Evolutionary conservation across 495 filamentous ascomycete genomes (phyloP).

Genomic region (Aspergillus nidulans): DNA sequence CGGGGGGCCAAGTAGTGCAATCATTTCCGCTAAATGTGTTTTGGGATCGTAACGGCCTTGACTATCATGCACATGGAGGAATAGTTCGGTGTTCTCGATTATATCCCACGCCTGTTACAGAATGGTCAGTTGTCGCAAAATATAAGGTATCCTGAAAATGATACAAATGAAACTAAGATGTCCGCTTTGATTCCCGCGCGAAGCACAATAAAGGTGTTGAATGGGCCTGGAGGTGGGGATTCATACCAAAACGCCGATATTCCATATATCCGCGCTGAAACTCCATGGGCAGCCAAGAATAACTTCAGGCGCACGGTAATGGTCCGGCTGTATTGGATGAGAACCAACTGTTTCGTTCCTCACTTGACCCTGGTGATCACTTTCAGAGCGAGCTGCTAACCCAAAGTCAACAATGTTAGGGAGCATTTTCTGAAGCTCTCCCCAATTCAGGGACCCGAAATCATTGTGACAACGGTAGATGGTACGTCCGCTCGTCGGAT

Average conservation of each 20-base stretch:
- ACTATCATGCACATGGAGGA: slow-evolving; percentile 23
- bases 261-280: slow-evolving; percentile 37
- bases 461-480: slow-evolving; percentile 31
- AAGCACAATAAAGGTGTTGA: too few relatives aligned
- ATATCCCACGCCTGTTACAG: slow-evolving; percentile 35
- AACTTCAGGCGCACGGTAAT: slow-evolving; percentile 39
- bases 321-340: slow-evolving; percentile 30
- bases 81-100: slow-evolving; percentile 37
- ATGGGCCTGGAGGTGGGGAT: neutral
- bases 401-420: slow-evolving; percentile 80
- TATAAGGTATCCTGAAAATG: neutral
- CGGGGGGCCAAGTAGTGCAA: slow-evolving; percentile 39
- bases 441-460: slow-evolving; percentile 21
- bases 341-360: neutral
- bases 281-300: slow-evolving; percentile 36
- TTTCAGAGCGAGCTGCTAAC: slow-evolving; percentile 55
- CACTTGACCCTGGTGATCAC: neutral
- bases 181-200: too few relatives aligned
- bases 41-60: slow-evolving; percentile 20
- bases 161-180: neutral
- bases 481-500: slow-evolving; percentile 14
- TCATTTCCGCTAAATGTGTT: slow-evolving; percentile 38
- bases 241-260: slow-evolving; percentile 38
- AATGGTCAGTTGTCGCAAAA: slow-evolving; percentile 14
- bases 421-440: slow-evolving; percentile 12